Percentiles rank a stretch among this genome's conserved stretches.
Evolutionary conservation across 1,284 basidiomycete genomes (phyloP).

Genomic region (Ustilago curta): DNA sequence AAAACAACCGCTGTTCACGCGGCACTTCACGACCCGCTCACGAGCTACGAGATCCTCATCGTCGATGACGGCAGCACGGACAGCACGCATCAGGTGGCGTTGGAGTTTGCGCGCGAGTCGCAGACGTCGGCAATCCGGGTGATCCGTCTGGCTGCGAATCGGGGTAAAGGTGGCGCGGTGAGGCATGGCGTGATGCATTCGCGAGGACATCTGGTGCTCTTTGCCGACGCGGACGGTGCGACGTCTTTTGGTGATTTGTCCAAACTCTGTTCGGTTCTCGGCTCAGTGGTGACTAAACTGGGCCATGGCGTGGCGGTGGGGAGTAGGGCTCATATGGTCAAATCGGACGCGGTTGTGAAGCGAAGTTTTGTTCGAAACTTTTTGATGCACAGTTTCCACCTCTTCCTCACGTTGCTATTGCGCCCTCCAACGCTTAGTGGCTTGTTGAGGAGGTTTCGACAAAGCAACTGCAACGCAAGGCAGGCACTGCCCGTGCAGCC

Average conservation of each 20-base stretch:
- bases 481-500: constrained; percentile 72
- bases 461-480: background rate
- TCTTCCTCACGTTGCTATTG: constrained; percentile 56
- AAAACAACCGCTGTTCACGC: background rate
- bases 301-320: constrained; percentile 80
- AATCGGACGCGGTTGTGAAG: constrained; percentile 92
- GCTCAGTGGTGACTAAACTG: constrained; percentile 28
- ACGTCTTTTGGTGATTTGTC: constrained; percentile 85
- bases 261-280: constrained; percentile 78
- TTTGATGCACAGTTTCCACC: constrained; percentile 90
- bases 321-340: constrained; percentile 89
- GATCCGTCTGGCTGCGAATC: constrained; percentile 80
- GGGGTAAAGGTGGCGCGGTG: constrained; percentile 92
- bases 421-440: constrained; percentile 52
- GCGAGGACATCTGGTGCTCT: constrained; percentile 82
- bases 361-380: constrained; percentile 86
- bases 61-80: constrained; percentile 91
- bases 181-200: constrained; percentile 78
- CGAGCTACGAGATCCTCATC: constrained; percentile 78
- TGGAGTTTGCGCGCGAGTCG: constrained; percentile 75
- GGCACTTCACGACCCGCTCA: constrained; percentile 32
- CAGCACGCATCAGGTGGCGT: constrained; percentile 77
- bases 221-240: constrained; percentile 94
- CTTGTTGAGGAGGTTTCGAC: background rate
- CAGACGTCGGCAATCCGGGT: constrained; percentile 78